These are phyloP conservation scores for Barbatosphaeria neglecta DNA, from an alignment of 495 filamentous ascomycete species.

Conservation along the genomic window DNA sequence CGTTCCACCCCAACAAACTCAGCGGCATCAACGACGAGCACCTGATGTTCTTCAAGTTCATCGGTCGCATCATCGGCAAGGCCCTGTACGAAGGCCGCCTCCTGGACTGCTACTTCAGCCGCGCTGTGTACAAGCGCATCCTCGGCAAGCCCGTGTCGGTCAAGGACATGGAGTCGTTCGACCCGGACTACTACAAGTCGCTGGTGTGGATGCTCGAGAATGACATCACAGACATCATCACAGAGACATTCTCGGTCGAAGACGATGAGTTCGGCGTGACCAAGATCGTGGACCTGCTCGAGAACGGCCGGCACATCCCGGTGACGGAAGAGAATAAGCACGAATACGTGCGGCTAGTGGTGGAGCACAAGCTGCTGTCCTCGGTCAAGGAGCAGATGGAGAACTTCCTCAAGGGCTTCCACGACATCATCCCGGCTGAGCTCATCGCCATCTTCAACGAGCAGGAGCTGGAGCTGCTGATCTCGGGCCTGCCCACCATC, in stretches of 20 bases:
- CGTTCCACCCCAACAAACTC: constrained; percentile 92
- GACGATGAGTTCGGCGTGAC: constrained; percentile 85
- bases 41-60: constrained; percentile 98
- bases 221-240: constrained; percentile 97
- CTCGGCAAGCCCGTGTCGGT: constrained; percentile 88
- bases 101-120: constrained; percentile 96
- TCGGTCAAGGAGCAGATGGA: constrained; percentile 92
- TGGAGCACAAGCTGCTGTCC: constrained; percentile 84
- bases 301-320: constrained; percentile 77
- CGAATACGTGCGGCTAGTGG: constrained; percentile 84
- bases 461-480: constrained; percentile 91
- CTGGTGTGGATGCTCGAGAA: constrained; percentile 97
- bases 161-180: constrained; percentile 99
- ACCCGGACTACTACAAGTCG: constrained; percentile 99
- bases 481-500: constrained; percentile 94
- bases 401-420: constrained; percentile 92
- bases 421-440: constrained; percentile 92
- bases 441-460: constrained; percentile 97
- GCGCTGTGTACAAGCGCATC: constrained; percentile 96
- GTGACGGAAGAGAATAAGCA: constrained; percentile 99
- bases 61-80: constrained; percentile 96
- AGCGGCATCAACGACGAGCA: constrained; percentile 93
- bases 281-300: constrained; percentile 74
- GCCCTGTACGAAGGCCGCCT: constrained; percentile 93
- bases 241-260: constrained; percentile 92